phyloP scores from a whole-genome alignment of 768 basidiomycete genomes.

The Boletellus emodensis region DNA sequence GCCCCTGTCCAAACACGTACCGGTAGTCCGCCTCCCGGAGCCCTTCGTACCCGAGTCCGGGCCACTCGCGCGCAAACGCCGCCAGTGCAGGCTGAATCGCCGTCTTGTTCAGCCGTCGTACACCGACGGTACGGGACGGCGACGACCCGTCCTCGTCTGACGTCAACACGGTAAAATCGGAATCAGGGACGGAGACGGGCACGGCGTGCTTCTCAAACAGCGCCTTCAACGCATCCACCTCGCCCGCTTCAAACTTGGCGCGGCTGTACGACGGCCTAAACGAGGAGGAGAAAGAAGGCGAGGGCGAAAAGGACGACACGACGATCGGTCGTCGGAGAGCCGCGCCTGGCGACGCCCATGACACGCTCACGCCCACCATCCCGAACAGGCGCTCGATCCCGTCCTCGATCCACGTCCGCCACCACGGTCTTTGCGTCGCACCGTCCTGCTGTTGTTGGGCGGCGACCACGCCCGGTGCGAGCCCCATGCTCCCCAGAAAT shows the following conservation, averaged over 20 bases:
- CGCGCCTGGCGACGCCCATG: background rate
- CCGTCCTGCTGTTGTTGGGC: slow-evolving; percentile 1
- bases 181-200: background rate
- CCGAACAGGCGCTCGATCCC: slow-evolving; percentile 24
- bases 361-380: slow-evolving; percentile 6
- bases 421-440: background rate
- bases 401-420: slow-evolving; percentile 15
- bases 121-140: no score
- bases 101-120: slow-evolving; percentile 34
- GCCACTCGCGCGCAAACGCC: slow-evolving; percentile 36
- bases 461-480: slow-evolving; percentile 46
- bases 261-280: slow-evolving; percentile 38
- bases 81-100: slow-evolving; percentile 43
- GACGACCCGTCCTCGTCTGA: no score
- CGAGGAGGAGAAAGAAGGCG: background rate
- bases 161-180: no score
- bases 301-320: no score
- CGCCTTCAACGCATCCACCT: slow-evolving; percentile 39
- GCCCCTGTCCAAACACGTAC: slow-evolving; percentile 70
- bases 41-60: slow-evolving; percentile 50
- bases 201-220: slow-evolving; percentile 29
- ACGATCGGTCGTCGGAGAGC: background rate
- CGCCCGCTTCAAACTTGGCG: slow-evolving; percentile 52
- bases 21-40: slow-evolving; percentile 60
- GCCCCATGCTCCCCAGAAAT: slow-evolving; percentile 85